Base-by-base conservation (phyloP, 2,329 filamentous ascomycete species). In the Ophiostoma australiae region DNA sequence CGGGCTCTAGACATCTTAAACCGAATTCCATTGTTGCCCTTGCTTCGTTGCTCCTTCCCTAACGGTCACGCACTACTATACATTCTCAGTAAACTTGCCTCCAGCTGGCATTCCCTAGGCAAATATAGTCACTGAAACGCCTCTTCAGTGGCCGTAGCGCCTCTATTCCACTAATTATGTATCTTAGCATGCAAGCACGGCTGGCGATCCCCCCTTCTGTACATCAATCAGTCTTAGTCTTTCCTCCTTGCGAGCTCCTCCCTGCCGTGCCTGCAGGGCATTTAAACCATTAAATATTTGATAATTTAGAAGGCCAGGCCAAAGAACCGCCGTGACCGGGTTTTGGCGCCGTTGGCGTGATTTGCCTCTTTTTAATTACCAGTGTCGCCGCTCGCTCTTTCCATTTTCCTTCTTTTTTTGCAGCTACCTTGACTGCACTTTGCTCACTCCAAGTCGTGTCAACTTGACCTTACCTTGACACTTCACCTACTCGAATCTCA, bases 321-420 rank as follows among this genome's bases (percentile, higher is more conserved):
- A 48, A 48, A 20, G 20, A 69, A 48, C 35, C 61, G 68, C 35
- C 69, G 58, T 48, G 41, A 66, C 31, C 69, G 23, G 20, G 20
- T 70, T 44, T 70, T 68, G 44, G 65, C 48, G 69, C 35, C 69
- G 35, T 58, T 67, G 48, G 48, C 63, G 69, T 67, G 63, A 70
- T 70, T 71, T 52, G 27, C 41, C 70, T 71, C 70, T 55, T 70
- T 7, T n/a, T 23, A 11, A 39, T 39, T 39, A n/a, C n/a, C 52
- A 58, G 52, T 17, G 23, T 23, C 11, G 52, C 17, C n/a, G n/a
- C 52, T 58, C n/a, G 48, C 48, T 52, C 48, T 52, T 52, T 52
- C 48, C 48, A 15, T 52, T 52, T 52, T 52, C 4, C 48, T 2
- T 20, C 20, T 52, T 7, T 20, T 20, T 52, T 13, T 41, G 39